phyloP scores from a whole-genome alignment of 768 basidiomycete species.

The Russula brevipes region DNA sequence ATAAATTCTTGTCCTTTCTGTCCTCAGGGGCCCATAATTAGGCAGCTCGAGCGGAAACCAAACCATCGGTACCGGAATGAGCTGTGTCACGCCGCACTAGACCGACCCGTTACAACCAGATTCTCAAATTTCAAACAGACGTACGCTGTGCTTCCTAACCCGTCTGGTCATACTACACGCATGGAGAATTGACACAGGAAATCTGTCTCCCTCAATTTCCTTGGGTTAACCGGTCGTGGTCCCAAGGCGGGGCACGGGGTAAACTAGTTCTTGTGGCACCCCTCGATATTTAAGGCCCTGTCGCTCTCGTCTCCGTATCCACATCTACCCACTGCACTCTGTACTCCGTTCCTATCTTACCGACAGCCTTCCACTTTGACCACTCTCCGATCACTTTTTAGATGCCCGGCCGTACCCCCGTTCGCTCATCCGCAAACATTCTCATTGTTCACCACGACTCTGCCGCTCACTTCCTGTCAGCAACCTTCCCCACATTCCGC shows the following conservation, averaged over 20 bases:
- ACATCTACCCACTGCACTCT: neutral
- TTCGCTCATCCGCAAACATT: constrained; percentile 26
- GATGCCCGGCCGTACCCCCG: constrained; percentile 34
- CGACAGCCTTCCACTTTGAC: neutral
- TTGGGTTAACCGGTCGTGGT: constrained; percentile 10
- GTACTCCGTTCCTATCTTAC: neutral
- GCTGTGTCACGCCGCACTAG: constrained; percentile 6
- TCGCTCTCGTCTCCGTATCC: neutral
- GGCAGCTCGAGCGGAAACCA: constrained; percentile 1
- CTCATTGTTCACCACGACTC: constrained; percentile 38
- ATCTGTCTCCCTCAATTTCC: neutral
- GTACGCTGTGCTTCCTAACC: constrained; percentile 7
- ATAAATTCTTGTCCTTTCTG: neutral
- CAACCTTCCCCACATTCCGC: constrained; percentile 39
- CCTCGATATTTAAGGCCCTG: constrained; percentile 8
- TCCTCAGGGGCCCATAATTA: neutral
- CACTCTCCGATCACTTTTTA: neutral
- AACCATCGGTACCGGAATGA: neutral
- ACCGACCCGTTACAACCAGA: neutral
- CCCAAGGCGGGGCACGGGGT: constrained; percentile 4
- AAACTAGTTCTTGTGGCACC: constrained; percentile 6
- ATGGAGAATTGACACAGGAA: constrained; percentile 22
- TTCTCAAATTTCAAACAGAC: constrained; percentile 15
- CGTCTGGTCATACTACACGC: constrained; percentile 4
- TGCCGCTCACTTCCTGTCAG: constrained; percentile 39